phyloP scores from a whole-genome alignment of 2,329 filamentous ascomycete genomes.

The Fonsecaea multimorphosa region DNA sequence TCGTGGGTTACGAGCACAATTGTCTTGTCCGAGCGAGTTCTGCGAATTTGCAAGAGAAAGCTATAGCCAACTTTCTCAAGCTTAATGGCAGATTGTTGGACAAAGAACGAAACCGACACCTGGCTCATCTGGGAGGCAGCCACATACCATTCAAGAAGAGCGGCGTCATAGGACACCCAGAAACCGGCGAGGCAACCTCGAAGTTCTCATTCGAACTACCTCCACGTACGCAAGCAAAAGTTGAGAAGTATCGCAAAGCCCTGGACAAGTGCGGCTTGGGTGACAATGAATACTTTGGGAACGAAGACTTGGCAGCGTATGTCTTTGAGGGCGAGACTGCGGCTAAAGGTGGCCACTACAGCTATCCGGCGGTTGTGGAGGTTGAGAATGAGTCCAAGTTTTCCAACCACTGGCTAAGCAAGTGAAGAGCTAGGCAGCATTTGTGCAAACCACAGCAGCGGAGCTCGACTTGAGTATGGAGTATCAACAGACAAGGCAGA shows the following conservation, averaged over 20 bases:
- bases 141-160: constrained; percentile 19
- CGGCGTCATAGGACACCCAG: not conserved
- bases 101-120: constrained; percentile 35
- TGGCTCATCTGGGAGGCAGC: constrained; percentile 12
- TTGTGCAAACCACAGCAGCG: not conserved
- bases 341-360: constrained; percentile 6
- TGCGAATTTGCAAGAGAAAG: not conserved
- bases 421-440: not conserved
- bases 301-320: constrained; percentile 25
- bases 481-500: not conserved
- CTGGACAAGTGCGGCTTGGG: constrained; percentile 12
- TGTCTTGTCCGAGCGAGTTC: not conserved
- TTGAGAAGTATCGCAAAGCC: constrained; percentile 12
- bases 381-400: constrained; percentile 14
- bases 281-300: constrained; percentile 30
- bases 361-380: constrained; percentile 13
- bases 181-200: not conserved
- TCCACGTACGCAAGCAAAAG: not conserved
- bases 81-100: constrained; percentile 37
- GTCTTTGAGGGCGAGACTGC: constrained; percentile 28
- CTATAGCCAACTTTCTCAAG: constrained; percentile 24
- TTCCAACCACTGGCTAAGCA: constrained; percentile 30
- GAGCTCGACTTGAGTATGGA: not conserved
- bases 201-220: not conserved
- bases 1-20: constrained; percentile 34